Evolutionary conservation across 2,329 filamentous ascomycete species (phyloP).

Genomic region (Aspergillus piperis): DNA sequence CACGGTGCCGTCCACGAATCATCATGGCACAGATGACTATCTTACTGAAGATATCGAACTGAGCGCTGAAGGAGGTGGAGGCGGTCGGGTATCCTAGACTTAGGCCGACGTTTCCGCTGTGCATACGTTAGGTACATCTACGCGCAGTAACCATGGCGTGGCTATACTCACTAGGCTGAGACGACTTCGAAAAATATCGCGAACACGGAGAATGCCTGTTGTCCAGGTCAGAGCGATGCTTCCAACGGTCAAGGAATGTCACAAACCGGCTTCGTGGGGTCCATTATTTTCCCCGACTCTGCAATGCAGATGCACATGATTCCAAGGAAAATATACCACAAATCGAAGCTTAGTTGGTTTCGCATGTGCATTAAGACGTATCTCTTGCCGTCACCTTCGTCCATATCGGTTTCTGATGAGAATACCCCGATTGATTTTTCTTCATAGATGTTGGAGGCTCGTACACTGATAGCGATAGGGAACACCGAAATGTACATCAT

Average conservation of each 20-base stretch:
- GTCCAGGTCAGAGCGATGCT: not conserved
- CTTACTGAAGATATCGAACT: constrained; percentile 54
- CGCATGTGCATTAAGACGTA: constrained; percentile 59
- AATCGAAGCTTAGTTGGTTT: constrained; percentile 65
- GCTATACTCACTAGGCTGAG: constrained; percentile 39
- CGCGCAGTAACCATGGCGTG: not conserved
- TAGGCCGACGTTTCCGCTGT: constrained; percentile 37
- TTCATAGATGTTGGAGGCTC: constrained; percentile 69
- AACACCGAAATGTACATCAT: constrained; percentile 99
- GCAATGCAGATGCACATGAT: constrained; percentile 61
- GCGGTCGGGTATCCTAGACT: constrained; percentile 35
- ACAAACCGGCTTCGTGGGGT: constrained; percentile 29
- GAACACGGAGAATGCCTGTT: constrained; percentile 53
- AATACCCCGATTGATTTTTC: constrained; percentile 63
- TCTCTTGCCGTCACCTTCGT: constrained; percentile 32
- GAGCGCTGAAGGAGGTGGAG: constrained; percentile 40
- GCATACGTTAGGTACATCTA: constrained; percentile 11
- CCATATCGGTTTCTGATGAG: constrained; percentile 31
- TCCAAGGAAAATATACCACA: constrained; percentile 65
- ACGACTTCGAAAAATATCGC: constrained; percentile 52
- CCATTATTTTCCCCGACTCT: constrained; percentile 44
- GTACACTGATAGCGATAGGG: constrained; percentile 89
- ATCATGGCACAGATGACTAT: constrained; percentile 58
- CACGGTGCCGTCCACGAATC: constrained; percentile 58
- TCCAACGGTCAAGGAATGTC: not conserved